A percentile compares a stretch with the other conserved stretches of the same genome.
These are phyloP conservation scores for Colletotrichum abscissum DNA, from an alignment of 2,329 filamentous ascomycete genomes.

Conservation along the genomic window DNA sequence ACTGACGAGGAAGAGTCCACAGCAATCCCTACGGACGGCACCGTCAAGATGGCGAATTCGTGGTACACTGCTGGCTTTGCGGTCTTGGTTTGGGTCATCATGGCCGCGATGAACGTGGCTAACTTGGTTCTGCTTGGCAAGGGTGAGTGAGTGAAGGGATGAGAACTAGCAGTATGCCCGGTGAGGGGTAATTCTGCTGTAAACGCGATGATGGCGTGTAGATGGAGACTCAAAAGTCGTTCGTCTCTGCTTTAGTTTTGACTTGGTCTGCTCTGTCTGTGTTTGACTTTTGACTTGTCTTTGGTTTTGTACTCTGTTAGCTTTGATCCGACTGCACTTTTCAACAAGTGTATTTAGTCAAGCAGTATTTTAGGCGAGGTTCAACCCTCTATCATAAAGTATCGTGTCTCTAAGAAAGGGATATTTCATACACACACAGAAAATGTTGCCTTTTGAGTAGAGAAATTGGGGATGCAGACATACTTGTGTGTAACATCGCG, in stretches of 20 bases:
- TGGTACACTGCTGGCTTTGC: slow-evolving; percentile 70
- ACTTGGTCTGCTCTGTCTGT: too few relatives aligned
- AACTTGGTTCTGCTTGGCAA: slow-evolving; percentile 73
- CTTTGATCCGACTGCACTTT: neutral
- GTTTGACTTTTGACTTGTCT: neutral
- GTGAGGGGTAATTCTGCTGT: slow-evolving; percentile 23
- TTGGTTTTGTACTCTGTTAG: neutral
- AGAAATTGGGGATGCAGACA: too few relatives aligned
- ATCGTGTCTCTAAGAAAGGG: neutral
- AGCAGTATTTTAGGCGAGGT: neutral
- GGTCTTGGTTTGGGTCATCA: slow-evolving; percentile 76
- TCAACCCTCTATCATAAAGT: neutral
- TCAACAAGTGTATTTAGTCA: neutral
- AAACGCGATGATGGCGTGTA: neutral
- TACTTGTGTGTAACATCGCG: neutral
- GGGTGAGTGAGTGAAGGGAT: neutral
- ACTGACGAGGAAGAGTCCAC: slow-evolving; percentile 38
- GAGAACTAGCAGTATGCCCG: neutral
- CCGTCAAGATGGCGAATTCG: slow-evolving; percentile 76
- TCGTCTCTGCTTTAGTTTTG: neutral
- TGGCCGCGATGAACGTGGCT: slow-evolving; percentile 83
- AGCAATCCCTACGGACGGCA: slow-evolving; percentile 25
- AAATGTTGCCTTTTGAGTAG: too few relatives aligned
- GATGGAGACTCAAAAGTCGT: neutral
- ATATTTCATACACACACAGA: too few relatives aligned